Evolutionary conservation across 1,284 basidiomycete species (phyloP), one percentile per base, ranked within the genome.

Genomic region (Austroboletus niveus): DNA sequence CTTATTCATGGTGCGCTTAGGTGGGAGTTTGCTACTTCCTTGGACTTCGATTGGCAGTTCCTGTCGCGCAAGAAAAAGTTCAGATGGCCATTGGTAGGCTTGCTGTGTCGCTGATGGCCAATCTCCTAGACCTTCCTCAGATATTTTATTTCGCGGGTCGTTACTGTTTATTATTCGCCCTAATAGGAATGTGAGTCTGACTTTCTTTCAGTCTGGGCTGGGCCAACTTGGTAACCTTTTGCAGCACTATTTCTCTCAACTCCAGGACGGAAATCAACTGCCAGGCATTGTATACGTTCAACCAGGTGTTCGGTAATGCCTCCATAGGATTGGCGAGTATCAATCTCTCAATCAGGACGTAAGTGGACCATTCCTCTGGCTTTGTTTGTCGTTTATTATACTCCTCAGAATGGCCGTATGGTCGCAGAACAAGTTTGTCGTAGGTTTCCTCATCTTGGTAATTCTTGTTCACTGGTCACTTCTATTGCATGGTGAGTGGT

Each of bases 261-360:
- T 57, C 69, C 74, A 64, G 45, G 43, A 55, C 51, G 17, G 54
- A 70, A 50, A 60, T 71, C 15, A 41, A 68, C 38, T 68, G 66
- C 42, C 66, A 68, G 30, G 53, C 75, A 3, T 66, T 90, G 24
- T 90, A 89, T 66, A 88, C 85, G 1, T 88, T 87, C 67, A 87
- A 87, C 57, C 80, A 84, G 71, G 75, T 85, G 51, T 66, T 84
- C 48, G 88, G 87, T 11, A 87, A 88, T 65, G 77, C 82, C 8
- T 73, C 88, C 7, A 81, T 89, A 41, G 88, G 88, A 10, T 73
- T 89, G 5, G 85, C 88, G 8, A 89, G 86, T 61, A 81, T 89
- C 62, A 89, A 90, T 62, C 75, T 90, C n/a, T 88, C 87, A 5
- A 75, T 90, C 46, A 74, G 87, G 61, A 89, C 87, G 83, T 85